A percentile compares a stretch with the other conserved stretches of the same genome.
These are phyloP conservation scores for Akanthomyces dipterigenus DNA, from an alignment of 2,329 filamentous ascomycete species.

Conservation along the genomic window DNA sequence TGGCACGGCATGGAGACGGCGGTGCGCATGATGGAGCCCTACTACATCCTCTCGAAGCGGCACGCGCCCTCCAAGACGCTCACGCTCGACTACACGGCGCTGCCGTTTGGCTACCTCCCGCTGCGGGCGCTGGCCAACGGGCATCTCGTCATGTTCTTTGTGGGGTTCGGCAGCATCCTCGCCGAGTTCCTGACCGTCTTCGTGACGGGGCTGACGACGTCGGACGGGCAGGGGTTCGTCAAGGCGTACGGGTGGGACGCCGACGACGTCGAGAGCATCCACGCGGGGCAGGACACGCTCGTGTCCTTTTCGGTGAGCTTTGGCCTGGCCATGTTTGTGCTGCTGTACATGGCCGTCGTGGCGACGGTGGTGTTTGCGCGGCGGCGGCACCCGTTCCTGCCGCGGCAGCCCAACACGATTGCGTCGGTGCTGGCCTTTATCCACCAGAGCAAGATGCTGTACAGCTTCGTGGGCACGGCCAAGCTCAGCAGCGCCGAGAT, in stretches of 20 bases:
- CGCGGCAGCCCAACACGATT: conserved; percentile 72
- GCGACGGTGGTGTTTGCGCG: conserved; percentile 53
- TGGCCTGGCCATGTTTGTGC: conserved; percentile 52
- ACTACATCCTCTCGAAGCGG: conserved; percentile 60
- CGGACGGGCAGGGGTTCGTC: conserved; percentile 56
- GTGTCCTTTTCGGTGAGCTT: conserved; percentile 62
- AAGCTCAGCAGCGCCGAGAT: conserved; percentile 55
- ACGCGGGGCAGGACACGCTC: conserved; percentile 53
- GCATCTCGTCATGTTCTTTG: conserved; percentile 58
- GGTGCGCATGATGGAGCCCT: conserved; percentile 68
- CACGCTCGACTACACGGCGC: conserved; percentile 65
- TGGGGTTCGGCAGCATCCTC: conserved; percentile 65
- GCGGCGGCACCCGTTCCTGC: conserved; percentile 64
- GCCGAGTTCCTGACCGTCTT: conserved; percentile 68
- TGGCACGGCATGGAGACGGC: conserved; percentile 65
- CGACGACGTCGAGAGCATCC: conserved; percentile 24
- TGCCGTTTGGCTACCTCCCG: conserved; percentile 61
- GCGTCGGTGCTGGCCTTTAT: conserved; percentile 70
- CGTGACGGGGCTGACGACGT: conserved; percentile 57
- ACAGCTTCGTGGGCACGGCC: conserved; percentile 65
- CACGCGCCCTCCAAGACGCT: conserved; percentile 60
- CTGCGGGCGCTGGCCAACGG: conserved; percentile 55
- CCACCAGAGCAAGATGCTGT: conserved; percentile 74
- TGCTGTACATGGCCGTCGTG: conserved; percentile 57
- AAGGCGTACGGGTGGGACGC: conserved; percentile 17